These are phyloP conservation scores for Globisporangium splendens DNA, from an alignment of 352 stramenopile species.

Conservation along the genomic window DNA sequence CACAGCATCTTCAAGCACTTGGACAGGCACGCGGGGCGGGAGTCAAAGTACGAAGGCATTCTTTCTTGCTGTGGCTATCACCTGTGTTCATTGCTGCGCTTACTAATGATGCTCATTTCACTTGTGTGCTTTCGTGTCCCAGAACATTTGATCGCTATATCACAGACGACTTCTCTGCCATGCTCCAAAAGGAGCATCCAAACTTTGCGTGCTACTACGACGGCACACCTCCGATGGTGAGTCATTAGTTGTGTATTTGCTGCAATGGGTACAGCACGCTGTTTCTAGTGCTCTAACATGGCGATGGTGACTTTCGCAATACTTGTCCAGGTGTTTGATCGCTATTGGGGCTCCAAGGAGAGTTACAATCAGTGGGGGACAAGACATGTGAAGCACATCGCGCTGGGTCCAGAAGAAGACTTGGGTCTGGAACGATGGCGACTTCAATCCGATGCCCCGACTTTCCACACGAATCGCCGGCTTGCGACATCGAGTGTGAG, in stretches of 20 bases:
- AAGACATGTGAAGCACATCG: constrained; percentile 43
- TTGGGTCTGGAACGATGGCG: constrained; percentile 39
- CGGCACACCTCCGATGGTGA: constrained; percentile 19
- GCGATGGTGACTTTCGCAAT: background rate
- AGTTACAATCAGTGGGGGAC: constrained; percentile 59
- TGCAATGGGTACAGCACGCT: background rate
- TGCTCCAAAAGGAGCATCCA: constrained; percentile 51
- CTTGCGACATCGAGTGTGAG: constrained; percentile 15
- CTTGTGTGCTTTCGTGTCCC: constrained; percentile 3
- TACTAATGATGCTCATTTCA: background rate
- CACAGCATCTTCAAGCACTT: constrained; percentile 55
- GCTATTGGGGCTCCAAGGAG: constrained; percentile 67
- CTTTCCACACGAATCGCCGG: constrained; percentile 10
- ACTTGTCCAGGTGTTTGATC: constrained; percentile 24
- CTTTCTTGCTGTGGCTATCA: no score
- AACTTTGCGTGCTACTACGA: constrained; percentile 65
- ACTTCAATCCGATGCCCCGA: constrained; percentile 30
- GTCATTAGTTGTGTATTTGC: no score
- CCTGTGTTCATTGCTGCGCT: no score
- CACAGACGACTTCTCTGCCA: constrained; percentile 53
- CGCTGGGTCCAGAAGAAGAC: constrained; percentile 11
- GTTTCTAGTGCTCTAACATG: background rate
- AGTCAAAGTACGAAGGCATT: constrained; percentile 31
- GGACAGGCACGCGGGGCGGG: constrained; percentile 47
- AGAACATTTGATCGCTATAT: constrained; percentile 74